phyloP scores from a whole-genome alignment of 2,329 filamentous ascomycete genomes.

The Fusarium sp. region DNA sequence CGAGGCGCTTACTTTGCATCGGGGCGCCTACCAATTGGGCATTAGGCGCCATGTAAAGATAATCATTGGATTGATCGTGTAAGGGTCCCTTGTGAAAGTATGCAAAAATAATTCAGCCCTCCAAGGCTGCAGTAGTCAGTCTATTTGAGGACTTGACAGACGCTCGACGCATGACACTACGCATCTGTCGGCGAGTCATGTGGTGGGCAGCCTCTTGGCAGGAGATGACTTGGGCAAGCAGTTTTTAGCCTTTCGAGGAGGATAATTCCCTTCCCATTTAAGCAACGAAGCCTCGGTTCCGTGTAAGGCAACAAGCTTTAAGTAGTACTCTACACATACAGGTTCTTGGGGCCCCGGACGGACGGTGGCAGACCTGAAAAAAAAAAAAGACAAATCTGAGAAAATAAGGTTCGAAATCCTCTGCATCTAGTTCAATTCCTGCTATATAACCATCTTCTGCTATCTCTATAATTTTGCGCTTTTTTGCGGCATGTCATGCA shows the following conservation, averaged over 20 bases:
- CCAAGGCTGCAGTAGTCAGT: background rate
- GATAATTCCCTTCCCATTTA: background rate
- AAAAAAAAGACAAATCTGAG: background rate
- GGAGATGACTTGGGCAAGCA: background rate
- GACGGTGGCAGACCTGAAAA: background rate
- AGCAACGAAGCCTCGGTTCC: background rate
- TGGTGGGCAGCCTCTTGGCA: background rate
- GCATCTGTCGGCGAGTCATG: background rate
- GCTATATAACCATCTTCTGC: background rate
- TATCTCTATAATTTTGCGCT: background rate
- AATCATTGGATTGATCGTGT: background rate
- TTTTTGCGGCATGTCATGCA: background rate
- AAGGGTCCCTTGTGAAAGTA: background rate
- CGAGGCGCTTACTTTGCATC: background rate
- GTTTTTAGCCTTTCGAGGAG: background rate
- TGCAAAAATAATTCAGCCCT: background rate
- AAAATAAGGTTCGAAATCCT: background rate
- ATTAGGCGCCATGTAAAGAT: background rate
- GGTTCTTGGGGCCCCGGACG: background rate
- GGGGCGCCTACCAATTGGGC: background rate
- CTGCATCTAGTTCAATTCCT: background rate
- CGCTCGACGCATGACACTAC: background rate
- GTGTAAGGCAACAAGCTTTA: background rate
- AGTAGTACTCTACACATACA: background rate
- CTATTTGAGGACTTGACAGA: background rate